Evolutionary conservation across 106 monocot genomes (phyloP).

Genomic region (Alisma plantagoaquatica): DNA sequence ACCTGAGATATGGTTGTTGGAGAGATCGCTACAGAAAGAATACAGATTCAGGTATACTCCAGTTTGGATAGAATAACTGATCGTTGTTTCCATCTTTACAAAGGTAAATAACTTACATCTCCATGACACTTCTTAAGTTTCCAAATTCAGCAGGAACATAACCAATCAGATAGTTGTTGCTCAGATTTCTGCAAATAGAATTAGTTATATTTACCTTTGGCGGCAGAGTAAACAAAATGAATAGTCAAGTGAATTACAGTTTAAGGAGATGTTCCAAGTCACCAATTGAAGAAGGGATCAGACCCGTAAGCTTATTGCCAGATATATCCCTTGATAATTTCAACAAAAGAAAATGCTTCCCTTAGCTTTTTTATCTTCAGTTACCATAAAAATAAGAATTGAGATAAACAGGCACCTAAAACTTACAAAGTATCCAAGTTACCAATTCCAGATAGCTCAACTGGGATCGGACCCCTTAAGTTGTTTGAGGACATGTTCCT

Average conservation of each 20-base stretch:
- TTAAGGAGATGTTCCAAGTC: slow-evolving; percentile 92
- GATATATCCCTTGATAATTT: slow-evolving; percentile 90
- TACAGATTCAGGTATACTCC: no score
- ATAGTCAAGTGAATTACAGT: no score
- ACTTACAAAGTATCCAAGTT: slow-evolving; percentile 94
- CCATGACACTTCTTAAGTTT: slow-evolving; percentile 84
- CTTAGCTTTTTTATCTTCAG: no score
- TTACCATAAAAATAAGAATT: no score
- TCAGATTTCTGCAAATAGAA: slow-evolving; percentile 56
- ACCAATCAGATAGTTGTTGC: slow-evolving; percentile 63
- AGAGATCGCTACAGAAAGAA: slow-evolving; percentile 57
- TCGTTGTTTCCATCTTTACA: no score
- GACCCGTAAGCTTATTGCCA: slow-evolving; percentile 55
- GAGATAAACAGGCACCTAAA: neutral
- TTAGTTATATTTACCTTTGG: no score
- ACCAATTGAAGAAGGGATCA: slow-evolving; percentile 78
- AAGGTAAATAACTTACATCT: slow-evolving; percentile 82
- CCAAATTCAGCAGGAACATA: slow-evolving; percentile 84
- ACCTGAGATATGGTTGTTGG: slow-evolving; percentile 56
- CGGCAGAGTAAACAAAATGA: no score
- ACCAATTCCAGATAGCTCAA: slow-evolving; percentile 69
- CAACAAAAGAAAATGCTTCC: no score
- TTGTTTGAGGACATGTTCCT: slow-evolving; percentile 89
- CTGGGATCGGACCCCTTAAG: slow-evolving; percentile 63
- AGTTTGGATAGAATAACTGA: no score